phyloP scores from a whole-genome alignment of 306 rosid species.

The Trichosanthes truncata region DNA sequence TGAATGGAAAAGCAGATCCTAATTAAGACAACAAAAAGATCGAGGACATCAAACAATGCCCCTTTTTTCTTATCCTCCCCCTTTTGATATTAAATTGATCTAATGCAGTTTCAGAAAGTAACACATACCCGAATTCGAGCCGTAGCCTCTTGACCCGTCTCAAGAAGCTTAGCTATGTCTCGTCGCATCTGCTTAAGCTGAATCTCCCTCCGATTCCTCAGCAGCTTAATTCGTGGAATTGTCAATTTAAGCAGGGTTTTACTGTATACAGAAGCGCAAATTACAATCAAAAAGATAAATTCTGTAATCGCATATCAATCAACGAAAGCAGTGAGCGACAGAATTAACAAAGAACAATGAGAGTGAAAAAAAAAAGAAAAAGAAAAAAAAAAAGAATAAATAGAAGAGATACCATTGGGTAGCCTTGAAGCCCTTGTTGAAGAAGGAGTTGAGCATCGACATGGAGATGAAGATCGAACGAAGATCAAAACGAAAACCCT shows the following conservation, averaged over 20 bases:
- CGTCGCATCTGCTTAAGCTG: conserved; percentile 91
- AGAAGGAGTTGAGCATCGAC: conserved; percentile 86
- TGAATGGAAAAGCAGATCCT: conserved; percentile 18
- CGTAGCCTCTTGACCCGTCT: conserved; percentile 97
- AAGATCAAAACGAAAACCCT: not conserved
- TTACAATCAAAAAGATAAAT: not conserved
- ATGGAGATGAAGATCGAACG: conserved; percentile 16
- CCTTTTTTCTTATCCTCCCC: not conserved
- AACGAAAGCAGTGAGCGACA: not conserved
- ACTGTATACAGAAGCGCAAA: conserved; percentile 25
- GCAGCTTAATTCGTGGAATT: conserved; percentile 83
- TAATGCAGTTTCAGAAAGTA: not conserved
- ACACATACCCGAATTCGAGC: conserved; percentile 78
- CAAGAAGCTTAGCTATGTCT: conserved; percentile 93
- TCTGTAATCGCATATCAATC: not conserved
- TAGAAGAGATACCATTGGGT: conserved; percentile 52
- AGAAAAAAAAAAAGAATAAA: not conserved
- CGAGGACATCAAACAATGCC: not conserved
- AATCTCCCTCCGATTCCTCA: conserved; percentile 81
- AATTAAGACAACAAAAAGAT: not conserved
- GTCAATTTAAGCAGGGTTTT: conserved; percentile 87
- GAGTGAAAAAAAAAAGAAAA: not conserved
- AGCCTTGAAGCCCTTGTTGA: conserved; percentile 85
- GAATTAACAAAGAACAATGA: not conserved
- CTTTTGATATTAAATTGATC: too few species aligned